Evolutionary conservation across 2,329 filamentous ascomycete species (phyloP).

Genomic region (Lithohypha guttulata): DNA sequence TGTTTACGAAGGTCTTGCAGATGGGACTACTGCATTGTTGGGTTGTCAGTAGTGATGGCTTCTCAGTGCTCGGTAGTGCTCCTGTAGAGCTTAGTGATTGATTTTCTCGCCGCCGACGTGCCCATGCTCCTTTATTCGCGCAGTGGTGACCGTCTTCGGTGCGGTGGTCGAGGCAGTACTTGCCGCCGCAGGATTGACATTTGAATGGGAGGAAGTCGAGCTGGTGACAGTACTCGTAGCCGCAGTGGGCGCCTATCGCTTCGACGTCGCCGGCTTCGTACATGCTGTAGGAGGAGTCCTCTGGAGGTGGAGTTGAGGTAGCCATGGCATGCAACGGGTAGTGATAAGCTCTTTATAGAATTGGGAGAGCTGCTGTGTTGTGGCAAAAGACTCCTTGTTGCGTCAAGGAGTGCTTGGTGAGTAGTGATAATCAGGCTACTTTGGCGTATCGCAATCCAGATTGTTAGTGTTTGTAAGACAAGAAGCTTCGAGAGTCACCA

Average conservation of each 20-base stretch:
- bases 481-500: too few relatives aligned
- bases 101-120: conserved; percentile 32
- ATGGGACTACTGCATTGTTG: conserved; percentile 38
- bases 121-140: conserved; percentile 51
- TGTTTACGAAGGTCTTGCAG: conserved; percentile 45
- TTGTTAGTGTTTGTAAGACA: too few relatives aligned
- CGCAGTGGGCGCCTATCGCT: conserved; percentile 81
- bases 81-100: conserved; percentile 23
- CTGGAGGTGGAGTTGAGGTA: conserved; percentile 13
- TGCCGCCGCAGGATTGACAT: conserved; percentile 76
- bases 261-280: conserved; percentile 58
- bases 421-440: too few relatives aligned
- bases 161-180: conserved; percentile 89
- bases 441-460: too few relatives aligned
- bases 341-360: too few relatives aligned
- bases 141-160: conserved; percentile 71
- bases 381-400: too few relatives aligned
- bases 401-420: too few relatives aligned
- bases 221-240: conserved; percentile 81
- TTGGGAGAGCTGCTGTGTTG: too few relatives aligned
- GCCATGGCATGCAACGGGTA: conserved; percentile 15
- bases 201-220: conserved; percentile 93
- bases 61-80: conserved; percentile 26
- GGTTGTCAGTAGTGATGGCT: conserved; percentile 47
- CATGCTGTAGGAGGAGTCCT: conserved; percentile 17